Percentiles rank a stretch among this genome's conserved stretches.
Evolutionary conservation across 257 asterid species (phyloP).

Genomic region (Solanum arcanum): DNA sequence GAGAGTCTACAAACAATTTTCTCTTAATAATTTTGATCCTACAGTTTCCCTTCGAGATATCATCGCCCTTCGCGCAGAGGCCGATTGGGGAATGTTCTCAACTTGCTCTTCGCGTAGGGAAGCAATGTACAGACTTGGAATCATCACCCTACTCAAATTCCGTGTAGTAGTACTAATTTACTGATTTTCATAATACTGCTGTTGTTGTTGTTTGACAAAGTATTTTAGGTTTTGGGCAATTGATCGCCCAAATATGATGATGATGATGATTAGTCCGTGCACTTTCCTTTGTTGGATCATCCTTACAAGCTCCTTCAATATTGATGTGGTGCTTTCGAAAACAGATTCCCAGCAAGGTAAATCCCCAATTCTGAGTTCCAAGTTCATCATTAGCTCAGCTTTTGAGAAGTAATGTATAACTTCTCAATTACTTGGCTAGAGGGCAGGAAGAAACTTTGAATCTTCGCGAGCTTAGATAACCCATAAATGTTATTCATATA

Average conservation of each 20-base stretch:
- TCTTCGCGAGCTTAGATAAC: neutral
- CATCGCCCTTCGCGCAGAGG: neutral
- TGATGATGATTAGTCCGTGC: neutral
- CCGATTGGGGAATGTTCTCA: neutral
- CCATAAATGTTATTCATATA: neutral
- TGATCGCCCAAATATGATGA: neutral
- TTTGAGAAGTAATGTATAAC: neutral
- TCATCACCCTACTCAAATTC: neutral
- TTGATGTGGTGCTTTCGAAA: neutral
- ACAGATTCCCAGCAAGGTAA: neutral
- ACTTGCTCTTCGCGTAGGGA: neutral
- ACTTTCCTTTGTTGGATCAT: neutral
- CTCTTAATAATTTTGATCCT: neutral
- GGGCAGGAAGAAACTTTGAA: neutral
- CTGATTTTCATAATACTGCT: neutral
- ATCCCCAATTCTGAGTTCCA: neutral
- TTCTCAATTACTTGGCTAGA: neutral
- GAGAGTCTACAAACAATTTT: neutral
- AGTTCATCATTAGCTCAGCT: no score
- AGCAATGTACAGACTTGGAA: no score
- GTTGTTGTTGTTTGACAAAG: neutral
- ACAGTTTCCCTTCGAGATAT: neutral
- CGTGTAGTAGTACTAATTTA: neutral
- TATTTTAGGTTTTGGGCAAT: neutral
- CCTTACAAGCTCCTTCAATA: neutral